These are phyloP conservation scores for Torulaspora delbrueckii DNA, from an alignment of 805 yeast species.

Conservation along the genomic window DNA sequence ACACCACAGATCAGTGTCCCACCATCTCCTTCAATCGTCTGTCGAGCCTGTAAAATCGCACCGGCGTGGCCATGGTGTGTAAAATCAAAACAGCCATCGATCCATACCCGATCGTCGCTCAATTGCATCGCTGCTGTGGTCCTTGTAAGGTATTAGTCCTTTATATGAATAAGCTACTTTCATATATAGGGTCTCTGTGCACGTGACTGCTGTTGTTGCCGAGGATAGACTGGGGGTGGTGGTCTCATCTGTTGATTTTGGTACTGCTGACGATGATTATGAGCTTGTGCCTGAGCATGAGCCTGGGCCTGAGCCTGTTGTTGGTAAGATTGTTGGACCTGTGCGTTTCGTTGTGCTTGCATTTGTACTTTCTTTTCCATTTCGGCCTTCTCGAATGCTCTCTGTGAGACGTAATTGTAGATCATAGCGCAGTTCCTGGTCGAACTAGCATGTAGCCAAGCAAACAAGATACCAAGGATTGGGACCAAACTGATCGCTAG, in stretches of 20 bases:
- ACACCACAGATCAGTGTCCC: slow-evolving; percentile 59
- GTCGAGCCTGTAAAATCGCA: slow-evolving; percentile 89
- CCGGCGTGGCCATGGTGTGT: slow-evolving; percentile 98
- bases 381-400: slow-evolving; percentile 19
- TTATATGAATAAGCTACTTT: not conserved
- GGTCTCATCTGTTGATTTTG: slow-evolving; percentile 8
- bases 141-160: not conserved
- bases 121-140: slow-evolving; percentile 1
- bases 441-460: slow-evolving; percentile 82
- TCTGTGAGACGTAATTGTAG: slow-evolving; percentile 40
- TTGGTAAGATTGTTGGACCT: slow-evolving; percentile 5
- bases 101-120: slow-evolving; percentile 62
- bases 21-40: slow-evolving; percentile 52
- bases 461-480: slow-evolving; percentile 65
- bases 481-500: slow-evolving; percentile 75
- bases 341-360: slow-evolving; percentile 5
- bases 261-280: not conserved
- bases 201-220: slow-evolving; percentile 7
- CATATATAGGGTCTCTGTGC: slow-evolving; percentile 13
- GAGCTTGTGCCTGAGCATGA: not conserved
- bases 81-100: slow-evolving; percentile 97
- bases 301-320: not conserved
- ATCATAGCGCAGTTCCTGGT: slow-evolving; percentile 84
- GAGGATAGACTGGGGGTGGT: slow-evolving; percentile 7
- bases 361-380: slow-evolving; percentile 8